A percentile compares a stretch with the other conserved stretches of the same genome.
Conservation (phyloP, 1,139 yeast genomes). For the Candida sp. region DNA sequence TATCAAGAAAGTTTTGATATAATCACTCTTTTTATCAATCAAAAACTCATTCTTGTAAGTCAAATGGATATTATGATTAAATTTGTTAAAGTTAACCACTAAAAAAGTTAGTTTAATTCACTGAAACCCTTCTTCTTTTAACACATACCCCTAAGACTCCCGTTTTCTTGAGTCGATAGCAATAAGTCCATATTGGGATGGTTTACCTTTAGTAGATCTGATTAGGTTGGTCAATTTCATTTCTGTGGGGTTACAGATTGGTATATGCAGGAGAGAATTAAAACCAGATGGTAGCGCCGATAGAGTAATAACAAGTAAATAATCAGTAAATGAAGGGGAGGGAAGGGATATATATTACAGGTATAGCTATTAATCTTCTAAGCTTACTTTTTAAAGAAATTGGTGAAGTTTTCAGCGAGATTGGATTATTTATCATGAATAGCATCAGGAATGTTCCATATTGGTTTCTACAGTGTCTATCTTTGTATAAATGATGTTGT, state of each 20-base stretch:
- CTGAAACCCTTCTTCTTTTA: not conserved
- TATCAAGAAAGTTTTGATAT: constrained; percentile 17
- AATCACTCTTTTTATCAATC: constrained; percentile 13
- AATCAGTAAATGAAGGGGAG: not conserved
- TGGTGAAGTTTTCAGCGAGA: too few species aligned
- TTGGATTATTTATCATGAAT: too few species aligned
- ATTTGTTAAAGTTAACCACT: constrained; percentile 13
- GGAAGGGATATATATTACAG: not conserved
- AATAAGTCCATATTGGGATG: constrained; percentile 14
- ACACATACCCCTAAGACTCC: constrained; percentile 23
- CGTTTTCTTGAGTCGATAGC: constrained; percentile 17
- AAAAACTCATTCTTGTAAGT: constrained; percentile 17
- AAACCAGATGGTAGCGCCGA: not conserved
- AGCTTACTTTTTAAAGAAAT: too few species aligned
- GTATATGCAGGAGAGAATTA: not conserved
- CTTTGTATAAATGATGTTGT: too few species aligned
- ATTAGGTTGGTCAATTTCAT: not conserved
- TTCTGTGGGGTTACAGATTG: not conserved
- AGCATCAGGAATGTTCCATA: too few species aligned
- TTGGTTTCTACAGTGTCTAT: too few species aligned
- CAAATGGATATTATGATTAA: constrained; percentile 8
- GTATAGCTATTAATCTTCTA: too few species aligned
- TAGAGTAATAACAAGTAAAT: too few species aligned
- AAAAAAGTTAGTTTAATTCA: constrained; percentile 7
- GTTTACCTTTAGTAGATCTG: not conserved